Evolutionary conservation across 768 basidiomycete species (phyloP).

Genomic region (Suillus variegatus): DNA sequence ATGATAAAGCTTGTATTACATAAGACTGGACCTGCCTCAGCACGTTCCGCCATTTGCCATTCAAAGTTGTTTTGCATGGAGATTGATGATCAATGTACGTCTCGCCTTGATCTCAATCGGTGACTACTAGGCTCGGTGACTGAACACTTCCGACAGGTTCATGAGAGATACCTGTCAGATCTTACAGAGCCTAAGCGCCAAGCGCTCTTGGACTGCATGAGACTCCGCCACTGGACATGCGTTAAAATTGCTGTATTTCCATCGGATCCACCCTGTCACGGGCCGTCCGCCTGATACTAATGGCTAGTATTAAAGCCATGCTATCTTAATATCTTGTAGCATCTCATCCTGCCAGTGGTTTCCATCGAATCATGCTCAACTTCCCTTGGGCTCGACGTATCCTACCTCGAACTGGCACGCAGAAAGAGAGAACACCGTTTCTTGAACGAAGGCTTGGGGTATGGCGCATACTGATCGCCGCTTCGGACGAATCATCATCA

Average conservation of each 20-base stretch:
- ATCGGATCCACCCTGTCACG: neutral
- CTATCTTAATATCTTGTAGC: neutral
- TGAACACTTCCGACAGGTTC: neutral
- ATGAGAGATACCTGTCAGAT: neutral
- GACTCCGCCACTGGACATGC: neutral
- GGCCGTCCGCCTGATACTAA: neutral
- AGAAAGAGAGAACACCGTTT: constrained; percentile 4
- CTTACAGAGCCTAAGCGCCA: neutral
- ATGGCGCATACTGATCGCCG: constrained; percentile 25
- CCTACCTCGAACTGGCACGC: neutral
- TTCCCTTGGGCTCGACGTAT: neutral
- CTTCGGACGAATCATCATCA: constrained; percentile 6
- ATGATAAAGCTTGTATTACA: neutral
- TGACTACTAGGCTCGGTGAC: neutral
- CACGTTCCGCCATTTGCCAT: no score
- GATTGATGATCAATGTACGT: neutral
- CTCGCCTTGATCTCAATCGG: neutral
- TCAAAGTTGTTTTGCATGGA: neutral
- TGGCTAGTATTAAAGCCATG: neutral
- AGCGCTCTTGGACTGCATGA: neutral
- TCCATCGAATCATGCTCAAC: neutral
- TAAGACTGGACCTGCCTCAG: neutral
- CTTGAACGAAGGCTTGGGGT: constrained; percentile 22
- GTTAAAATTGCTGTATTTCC: neutral
- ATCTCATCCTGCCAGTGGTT: neutral